Conservation (phyloP, 305 asterid species). For the Plantago rigida region DNA sequence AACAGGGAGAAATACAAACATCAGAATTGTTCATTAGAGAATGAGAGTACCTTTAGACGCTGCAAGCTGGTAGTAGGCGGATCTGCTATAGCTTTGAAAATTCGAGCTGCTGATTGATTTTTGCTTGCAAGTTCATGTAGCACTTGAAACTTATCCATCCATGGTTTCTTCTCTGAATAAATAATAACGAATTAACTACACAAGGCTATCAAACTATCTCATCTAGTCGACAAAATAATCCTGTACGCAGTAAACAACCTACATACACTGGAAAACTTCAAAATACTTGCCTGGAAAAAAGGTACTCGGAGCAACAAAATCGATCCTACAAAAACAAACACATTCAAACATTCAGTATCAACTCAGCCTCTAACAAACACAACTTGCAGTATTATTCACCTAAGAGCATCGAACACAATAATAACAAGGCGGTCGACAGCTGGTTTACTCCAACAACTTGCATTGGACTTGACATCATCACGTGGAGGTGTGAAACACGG, state of each 20-base stretch:
- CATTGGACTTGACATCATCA: slow-evolving; percentile 25
- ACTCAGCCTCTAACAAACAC: slow-evolving; percentile 11
- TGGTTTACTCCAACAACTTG: slow-evolving; percentile 68
- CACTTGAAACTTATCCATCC: slow-evolving; percentile 86
- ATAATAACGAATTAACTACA: slow-evolving; percentile 7
- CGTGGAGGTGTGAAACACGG: slow-evolving; percentile 46
- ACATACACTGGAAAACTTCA: not conserved
- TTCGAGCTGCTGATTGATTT: slow-evolving; percentile 48
- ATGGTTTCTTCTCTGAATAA: slow-evolving; percentile 60
- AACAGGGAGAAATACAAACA: not conserved
- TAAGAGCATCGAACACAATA: slow-evolving; percentile 79
- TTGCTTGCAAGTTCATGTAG: slow-evolving; percentile 59
- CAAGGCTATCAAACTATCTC: slow-evolving; percentile 13
- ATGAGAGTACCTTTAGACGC: slow-evolving; percentile 59
- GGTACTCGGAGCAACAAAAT: slow-evolving; percentile 87
- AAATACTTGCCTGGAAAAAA: slow-evolving; percentile 50
- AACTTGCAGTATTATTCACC: slow-evolving; percentile 31
- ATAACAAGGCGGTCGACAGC: slow-evolving; percentile 66
- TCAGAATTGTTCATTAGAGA: slow-evolving; percentile 13
- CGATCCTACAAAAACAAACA: slow-evolving; percentile 49
- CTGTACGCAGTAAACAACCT: too few species aligned
- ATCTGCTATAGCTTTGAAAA: slow-evolving; percentile 89
- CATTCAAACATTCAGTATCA: slow-evolving; percentile 4
- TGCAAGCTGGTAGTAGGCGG: slow-evolving; percentile 98
- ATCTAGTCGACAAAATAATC: too few species aligned